phyloP scores from a whole-genome alignment of 2,329 filamentous ascomycete genomes.

The Sporothrix brasiliensis region DNA sequence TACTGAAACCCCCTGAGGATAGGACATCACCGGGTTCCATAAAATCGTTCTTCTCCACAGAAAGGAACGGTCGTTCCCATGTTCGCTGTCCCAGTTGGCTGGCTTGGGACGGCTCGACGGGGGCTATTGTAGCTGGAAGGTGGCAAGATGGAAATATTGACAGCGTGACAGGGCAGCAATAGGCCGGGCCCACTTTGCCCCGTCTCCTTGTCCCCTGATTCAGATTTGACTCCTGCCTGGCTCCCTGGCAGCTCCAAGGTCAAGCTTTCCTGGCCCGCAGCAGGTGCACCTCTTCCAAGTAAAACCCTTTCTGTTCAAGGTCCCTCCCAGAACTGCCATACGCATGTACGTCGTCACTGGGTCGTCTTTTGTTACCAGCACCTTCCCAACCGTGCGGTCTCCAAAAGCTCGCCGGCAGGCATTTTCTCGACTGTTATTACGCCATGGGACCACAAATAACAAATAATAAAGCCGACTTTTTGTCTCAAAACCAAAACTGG shows the following conservation, averaged over 20 bases:
- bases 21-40: slow-evolving; percentile 18
- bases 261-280: not conserved
- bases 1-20: not conserved
- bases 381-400: too few species aligned
- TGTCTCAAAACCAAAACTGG: not conserved
- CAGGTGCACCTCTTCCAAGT: not conserved
- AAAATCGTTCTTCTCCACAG: slow-evolving; percentile 11
- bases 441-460: not conserved
- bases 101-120: slow-evolving; percentile 5
- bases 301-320: not conserved
- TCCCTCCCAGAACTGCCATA: not conserved
- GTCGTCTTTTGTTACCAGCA: not conserved
- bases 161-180: not conserved
- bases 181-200: not conserved
- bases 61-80: slow-evolving; percentile 5
- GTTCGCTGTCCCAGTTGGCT: not conserved
- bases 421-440: not conserved
- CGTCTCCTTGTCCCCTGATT: too few species aligned
- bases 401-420: not conserved
- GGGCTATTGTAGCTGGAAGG: not conserved
- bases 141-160: not conserved
- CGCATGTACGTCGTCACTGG: not conserved
- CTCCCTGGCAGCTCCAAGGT: not conserved
- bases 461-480: not conserved
- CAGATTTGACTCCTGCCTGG: not conserved